These are phyloP conservation scores for Verticillium alfalfae DNA, from an alignment of 2,329 filamentous ascomycete genomes.

Conservation along the genomic window DNA sequence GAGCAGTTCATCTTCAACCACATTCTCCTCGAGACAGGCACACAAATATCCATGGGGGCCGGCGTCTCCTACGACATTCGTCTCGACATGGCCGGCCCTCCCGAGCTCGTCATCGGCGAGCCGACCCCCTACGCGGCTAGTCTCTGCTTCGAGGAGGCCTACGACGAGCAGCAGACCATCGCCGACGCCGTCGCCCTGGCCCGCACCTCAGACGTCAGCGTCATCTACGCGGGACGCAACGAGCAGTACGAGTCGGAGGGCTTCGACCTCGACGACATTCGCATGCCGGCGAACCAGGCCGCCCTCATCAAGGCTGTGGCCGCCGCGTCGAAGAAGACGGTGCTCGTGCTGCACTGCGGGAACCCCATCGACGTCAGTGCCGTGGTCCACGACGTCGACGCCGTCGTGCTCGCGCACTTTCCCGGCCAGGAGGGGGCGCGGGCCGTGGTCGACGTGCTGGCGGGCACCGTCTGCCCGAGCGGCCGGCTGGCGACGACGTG, in stretches of 20 bases:
- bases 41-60: constrained; percentile 5
- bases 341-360: constrained; percentile 5
- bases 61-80: constrained; percentile 7
- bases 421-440: constrained; percentile 9
- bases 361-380: constrained; percentile 7
- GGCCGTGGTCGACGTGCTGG: constrained; percentile 8
- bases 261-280: constrained; percentile 8
- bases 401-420: constrained; percentile 8
- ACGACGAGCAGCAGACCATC: constrained; percentile 5
- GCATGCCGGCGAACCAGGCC: constrained; percentile 8
- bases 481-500: constrained; percentile 9
- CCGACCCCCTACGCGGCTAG: constrained; percentile 7
- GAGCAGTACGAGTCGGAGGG: constrained; percentile 11
- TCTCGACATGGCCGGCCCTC: constrained; percentile 7
- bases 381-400: constrained; percentile 7
- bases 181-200: constrained; percentile 6
- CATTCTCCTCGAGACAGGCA: constrained; percentile 10
- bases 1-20: constrained; percentile 15
- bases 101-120: constrained; percentile 5
- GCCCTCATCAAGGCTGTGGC: constrained; percentile 9
- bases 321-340: not conserved
- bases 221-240: constrained; percentile 10
- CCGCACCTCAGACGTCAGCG: constrained; percentile 4
- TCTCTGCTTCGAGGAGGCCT: constrained; percentile 7
- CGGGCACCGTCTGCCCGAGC: constrained; percentile 7